Conservation (phyloP, 1,284 basidiomycete species). For the Tilletia walkeri region DNA sequence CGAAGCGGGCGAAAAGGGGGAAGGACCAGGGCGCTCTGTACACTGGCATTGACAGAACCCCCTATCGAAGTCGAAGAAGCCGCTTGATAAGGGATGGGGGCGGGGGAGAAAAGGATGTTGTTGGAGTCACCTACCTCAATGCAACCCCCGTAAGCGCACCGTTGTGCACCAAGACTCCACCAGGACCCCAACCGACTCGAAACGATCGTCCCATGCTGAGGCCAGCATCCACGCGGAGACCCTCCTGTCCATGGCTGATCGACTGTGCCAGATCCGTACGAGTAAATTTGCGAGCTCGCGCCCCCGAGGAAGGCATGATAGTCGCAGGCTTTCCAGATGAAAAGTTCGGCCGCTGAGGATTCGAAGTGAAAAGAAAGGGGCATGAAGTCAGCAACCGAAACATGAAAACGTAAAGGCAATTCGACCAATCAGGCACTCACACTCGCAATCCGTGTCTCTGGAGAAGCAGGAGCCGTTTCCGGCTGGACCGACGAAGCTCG, state of each 20-base stretch:
- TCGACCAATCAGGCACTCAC: too few relatives aligned
- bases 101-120: neutral
- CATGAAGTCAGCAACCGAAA: too few relatives aligned
- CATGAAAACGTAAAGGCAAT: neutral
- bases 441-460: neutral
- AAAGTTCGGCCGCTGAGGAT: neutral
- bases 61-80: neutral
- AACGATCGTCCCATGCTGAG: constrained; percentile 83
- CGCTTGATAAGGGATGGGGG: neutral
- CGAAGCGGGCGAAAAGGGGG: neutral
- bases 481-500: neutral
- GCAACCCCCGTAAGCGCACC: constrained; percentile 59
- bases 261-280: constrained; percentile 58
- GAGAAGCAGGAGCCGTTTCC: neutral
- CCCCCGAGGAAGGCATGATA: constrained; percentile 20
- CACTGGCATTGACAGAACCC: too few relatives aligned
- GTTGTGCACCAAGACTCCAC: constrained; percentile 72
- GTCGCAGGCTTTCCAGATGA: neutral
- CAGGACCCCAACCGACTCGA: constrained; percentile 84
- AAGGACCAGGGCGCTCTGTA: too few relatives aligned
- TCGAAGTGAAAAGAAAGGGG: too few relatives aligned
- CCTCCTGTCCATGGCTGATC: constrained; percentile 66
- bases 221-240: constrained; percentile 73
- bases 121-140: constrained; percentile 14
- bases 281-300: constrained; percentile 41